Evolutionary conservation across 2,329 filamentous ascomycete genomes (phyloP).

Genomic region (Cladosporium sp.): DNA sequence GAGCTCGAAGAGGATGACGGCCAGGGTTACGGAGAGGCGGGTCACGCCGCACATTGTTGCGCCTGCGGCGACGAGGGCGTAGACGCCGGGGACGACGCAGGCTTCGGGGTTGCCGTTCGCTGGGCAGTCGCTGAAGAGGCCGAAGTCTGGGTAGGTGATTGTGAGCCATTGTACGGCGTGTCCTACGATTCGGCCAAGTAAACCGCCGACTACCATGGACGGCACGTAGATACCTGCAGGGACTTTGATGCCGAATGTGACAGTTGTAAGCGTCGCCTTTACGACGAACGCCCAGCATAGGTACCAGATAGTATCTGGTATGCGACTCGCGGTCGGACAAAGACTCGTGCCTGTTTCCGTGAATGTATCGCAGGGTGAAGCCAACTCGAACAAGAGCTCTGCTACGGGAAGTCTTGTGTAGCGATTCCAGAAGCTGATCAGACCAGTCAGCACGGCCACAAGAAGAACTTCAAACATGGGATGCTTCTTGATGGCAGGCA

Average conservation of each 20-base stretch:
- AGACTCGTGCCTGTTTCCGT: slow-evolving; percentile 66
- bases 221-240: slow-evolving; percentile 97
- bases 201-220: slow-evolving; percentile 94
- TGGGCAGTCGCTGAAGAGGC: slow-evolving; percentile 71
- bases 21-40: slow-evolving; percentile 83
- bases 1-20: slow-evolving; percentile 92
- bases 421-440: slow-evolving; percentile 89
- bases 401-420: slow-evolving; percentile 86
- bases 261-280: slow-evolving; percentile 80
- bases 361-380: slow-evolving; percentile 76
- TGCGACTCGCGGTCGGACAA: slow-evolving; percentile 72
- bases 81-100: slow-evolving; percentile 94
- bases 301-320: slow-evolving; percentile 69
- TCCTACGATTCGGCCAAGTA: slow-evolving; percentile 83
- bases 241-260: slow-evolving; percentile 95
- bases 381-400: slow-evolving; percentile 83
- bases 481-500: slow-evolving; percentile 72
- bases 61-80: slow-evolving; percentile 88
- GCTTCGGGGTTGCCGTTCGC: slow-evolving; percentile 64
- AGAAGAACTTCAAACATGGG: slow-evolving; percentile 84
- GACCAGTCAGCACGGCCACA: slow-evolving; percentile 77
- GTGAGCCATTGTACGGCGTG: slow-evolving; percentile 81
- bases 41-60: slow-evolving; percentile 98
- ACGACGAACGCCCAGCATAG: slow-evolving; percentile 77
- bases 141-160: slow-evolving; percentile 65